A percentile compares a stretch with the other conserved stretches of the same genome.
Evolutionary conservation across 257 asterid genomes (phyloP).

Genomic region (Scutellaria baicalensis): DNA sequence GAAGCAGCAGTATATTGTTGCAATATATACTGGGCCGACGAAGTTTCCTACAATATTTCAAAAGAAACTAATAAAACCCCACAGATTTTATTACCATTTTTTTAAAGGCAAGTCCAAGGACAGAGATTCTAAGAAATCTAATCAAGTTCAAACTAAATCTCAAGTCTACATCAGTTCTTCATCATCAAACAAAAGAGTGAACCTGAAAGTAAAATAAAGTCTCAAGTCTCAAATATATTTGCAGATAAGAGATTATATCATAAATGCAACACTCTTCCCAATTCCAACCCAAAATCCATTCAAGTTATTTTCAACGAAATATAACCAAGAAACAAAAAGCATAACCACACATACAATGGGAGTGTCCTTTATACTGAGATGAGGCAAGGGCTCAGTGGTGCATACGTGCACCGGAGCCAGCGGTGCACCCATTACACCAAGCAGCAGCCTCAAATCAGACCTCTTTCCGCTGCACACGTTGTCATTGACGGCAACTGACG

Average conservation of each 20-base stretch:
- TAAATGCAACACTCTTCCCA: neutral
- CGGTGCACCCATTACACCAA: conserved; percentile 97
- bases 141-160: neutral
- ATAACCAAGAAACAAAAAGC: neutral
- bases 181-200: neutral
- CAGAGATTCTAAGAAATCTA: conserved; percentile 1
- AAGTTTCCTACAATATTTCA: conserved; percentile 54
- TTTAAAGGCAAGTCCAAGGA: neutral
- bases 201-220: neutral
- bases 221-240: neutral
- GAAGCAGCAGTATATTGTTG: conserved; percentile 90
- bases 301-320: neutral
- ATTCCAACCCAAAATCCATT: neutral
- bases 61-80: neutral
- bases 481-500: conserved; percentile 46
- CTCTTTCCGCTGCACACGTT: conserved; percentile 35
- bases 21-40: conserved; percentile 85
- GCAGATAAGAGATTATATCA: neutral
- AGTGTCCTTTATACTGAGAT: conserved; percentile 85
- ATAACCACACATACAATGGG: conserved; percentile 54
- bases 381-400: conserved; percentile 77
- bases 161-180: conserved; percentile 9
- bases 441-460: conserved; percentile 86
- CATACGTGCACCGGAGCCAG: conserved; percentile 89
- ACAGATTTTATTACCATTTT: conserved; percentile 1